Base-by-base conservation (phyloP, 805 yeast species). In the Blastobotrys peoriensis region DNA sequence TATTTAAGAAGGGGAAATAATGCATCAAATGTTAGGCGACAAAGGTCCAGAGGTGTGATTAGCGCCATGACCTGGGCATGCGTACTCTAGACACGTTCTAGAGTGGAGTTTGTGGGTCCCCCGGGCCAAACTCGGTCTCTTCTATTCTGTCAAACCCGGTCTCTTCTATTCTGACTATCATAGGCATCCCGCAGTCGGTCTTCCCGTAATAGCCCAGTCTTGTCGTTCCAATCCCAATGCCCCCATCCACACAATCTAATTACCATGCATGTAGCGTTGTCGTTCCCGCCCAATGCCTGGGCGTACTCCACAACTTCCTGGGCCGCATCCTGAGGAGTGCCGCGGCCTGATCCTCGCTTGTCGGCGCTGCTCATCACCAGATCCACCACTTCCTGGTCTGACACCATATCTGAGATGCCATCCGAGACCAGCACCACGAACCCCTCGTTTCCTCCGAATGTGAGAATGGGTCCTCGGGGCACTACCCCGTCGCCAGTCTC, bases 371-470 rank as follows among this genome's bases (percentile, higher is more conserved):
- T 69, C 68, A 82, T 86, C 9, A 88, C 76, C 18, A 93, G 68
- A 63, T 93, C 98, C 4, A 84, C 86, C 21, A 91, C 71, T 64
- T 93, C 98, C 66, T 93, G 98, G 65, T 91, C 97, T 3, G 85
- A 73, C 43, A 87, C 70, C 52, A 74, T 70, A 53, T 83, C 83
- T 1, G 96, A 79, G 5, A 93, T 83, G 3, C 98, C 98, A 65
- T 93, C 98, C 18, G 86, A 76, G 18, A 86, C 75, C 30, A 93
- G 65, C 2, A 86, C 79, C n/a, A 93, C 54, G 57, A 91, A 93
- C 47, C 88, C 78, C 63, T 88, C 97, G 57, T 83, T 84, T 13
- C 96, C 95, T 2, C 95, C 95, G 46, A 81, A 55, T 2, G 50
- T 45, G 4, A 63, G 63, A 79, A 56, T 5, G 48, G 47, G 13